phyloP scores from a whole-genome alignment of 345 rosid species.

The Eucalyptus marginata region DNA sequence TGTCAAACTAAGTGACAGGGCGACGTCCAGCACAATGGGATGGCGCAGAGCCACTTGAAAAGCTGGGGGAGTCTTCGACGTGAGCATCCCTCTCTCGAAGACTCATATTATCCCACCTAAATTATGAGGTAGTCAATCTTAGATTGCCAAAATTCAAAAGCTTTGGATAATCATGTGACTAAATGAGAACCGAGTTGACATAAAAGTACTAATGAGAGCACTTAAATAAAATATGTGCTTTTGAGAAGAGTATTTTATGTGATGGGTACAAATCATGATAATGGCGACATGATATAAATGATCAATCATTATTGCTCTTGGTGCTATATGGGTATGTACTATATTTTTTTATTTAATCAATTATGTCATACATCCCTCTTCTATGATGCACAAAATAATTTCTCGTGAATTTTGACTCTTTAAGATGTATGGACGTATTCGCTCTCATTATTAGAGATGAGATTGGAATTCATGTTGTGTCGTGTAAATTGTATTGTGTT shows the following conservation, averaged over 20 bases:
- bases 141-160: too few relatives aligned
- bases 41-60: too few relatives aligned
- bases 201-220: background rate
- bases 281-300: fast-evolving
- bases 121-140: too few relatives aligned
- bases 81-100: too few relatives aligned
- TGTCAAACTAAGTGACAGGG: too few relatives aligned
- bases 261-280: fast-evolving
- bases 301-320: background rate
- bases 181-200: background rate
- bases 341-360: background rate
- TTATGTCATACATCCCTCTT: background rate
- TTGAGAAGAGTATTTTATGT: background rate
- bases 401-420: background rate
- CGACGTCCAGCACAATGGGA: too few relatives aligned
- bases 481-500: fast-evolving
- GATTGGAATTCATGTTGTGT: background rate
- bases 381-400: too few relatives aligned
- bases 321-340: background rate
- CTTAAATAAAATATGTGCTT: background rate
- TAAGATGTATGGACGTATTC: background rate
- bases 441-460: background rate
- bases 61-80: too few relatives aligned
- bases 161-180: too few relatives aligned
- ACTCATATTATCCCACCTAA: fast-evolving